These are phyloP conservation scores for Cupressus sempervirens DNA, from an alignment of 75 land plant species.

Conservation along the genomic window DNA sequence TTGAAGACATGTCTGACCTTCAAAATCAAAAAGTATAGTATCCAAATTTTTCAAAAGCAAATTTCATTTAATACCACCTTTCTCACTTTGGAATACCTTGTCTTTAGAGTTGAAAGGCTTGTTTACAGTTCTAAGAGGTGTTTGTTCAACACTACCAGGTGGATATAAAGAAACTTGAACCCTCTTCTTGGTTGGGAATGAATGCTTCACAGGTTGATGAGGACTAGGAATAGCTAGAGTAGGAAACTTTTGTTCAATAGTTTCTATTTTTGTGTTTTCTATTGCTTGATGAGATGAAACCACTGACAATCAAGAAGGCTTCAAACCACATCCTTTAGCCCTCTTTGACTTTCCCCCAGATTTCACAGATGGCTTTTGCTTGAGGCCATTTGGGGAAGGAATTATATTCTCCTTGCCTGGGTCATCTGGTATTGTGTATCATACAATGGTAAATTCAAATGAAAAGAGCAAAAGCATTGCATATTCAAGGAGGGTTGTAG, in stretches of 20 bases:
- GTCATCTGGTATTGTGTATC: background rate
- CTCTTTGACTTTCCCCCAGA: background rate
- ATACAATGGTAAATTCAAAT: background rate
- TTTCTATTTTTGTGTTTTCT: background rate
- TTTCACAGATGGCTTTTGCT: background rate
- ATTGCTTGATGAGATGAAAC: background rate
- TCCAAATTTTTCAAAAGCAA: background rate
- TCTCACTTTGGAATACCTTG: background rate
- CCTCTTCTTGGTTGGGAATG: slow-evolving; percentile 58
- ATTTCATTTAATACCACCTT: background rate
- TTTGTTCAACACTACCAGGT: slow-evolving; percentile 21
- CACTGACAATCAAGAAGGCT: background rate
- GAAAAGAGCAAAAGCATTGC: background rate
- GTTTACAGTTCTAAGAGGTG: slow-evolving; percentile 20
- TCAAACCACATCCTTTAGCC: background rate
- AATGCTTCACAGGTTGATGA: slow-evolving; percentile 20
- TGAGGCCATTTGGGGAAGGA: background rate
- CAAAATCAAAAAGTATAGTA: background rate
- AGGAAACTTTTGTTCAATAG: background rate
- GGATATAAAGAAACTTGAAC: slow-evolving; percentile 51
- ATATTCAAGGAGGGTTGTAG: background rate
- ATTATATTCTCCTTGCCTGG: background rate
- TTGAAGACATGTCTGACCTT: background rate
- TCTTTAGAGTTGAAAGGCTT: background rate
- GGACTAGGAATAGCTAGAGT: slow-evolving; percentile 5